These are phyloP conservation scores for Hansenula sp. DNA, from an alignment of 1,139 yeast species.

Conservation along the genomic window DNA sequence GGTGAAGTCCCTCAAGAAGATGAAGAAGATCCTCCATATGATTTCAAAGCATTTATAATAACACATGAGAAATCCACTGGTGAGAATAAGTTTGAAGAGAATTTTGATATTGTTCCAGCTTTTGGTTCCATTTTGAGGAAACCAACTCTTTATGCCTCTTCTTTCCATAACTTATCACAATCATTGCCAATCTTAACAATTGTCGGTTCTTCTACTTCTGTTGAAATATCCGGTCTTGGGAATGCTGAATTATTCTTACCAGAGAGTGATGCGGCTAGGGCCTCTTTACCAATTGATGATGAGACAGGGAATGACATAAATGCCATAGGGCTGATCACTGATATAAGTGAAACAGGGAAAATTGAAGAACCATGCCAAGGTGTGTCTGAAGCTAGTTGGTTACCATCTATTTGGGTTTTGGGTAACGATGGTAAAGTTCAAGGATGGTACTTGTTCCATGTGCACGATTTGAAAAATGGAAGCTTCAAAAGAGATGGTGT, in stretches of 20 bases:
- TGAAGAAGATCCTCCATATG: constrained; percentile 15
- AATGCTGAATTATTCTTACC: constrained; percentile 35
- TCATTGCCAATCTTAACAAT: constrained; percentile 33
- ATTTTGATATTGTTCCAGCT: constrained; percentile 55
- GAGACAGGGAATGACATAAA: constrained; percentile 64
- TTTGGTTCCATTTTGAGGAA: constrained; percentile 50
- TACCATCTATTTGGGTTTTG: constrained; percentile 62
- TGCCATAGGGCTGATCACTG: constrained; percentile 66
- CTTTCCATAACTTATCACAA: constrained; percentile 42
- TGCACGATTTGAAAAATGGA: constrained; percentile 38
- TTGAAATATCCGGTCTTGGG: constrained; percentile 50
- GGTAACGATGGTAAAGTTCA: constrained; percentile 60
- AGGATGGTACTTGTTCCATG: constrained; percentile 64
- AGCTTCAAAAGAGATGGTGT: constrained; percentile 22
- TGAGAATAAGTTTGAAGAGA: constrained; percentile 25
- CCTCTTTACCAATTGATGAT: constrained; percentile 66
- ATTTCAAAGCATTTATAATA: constrained; percentile 12
- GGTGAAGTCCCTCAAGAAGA: constrained; percentile 14
- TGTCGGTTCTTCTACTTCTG: constrained; percentile 57
- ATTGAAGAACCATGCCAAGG: constrained; percentile 55
- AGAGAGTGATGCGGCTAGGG: constrained; percentile 65
- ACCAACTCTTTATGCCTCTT: constrained; percentile 43
- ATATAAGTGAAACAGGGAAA: constrained; percentile 40
- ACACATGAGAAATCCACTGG: constrained; percentile 10
- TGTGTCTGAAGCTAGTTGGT: constrained; percentile 49